These are phyloP conservation scores for Talaromyces piceae DNA, from an alignment of 2,329 filamentous ascomycete genomes.

Conservation along the genomic window DNA sequence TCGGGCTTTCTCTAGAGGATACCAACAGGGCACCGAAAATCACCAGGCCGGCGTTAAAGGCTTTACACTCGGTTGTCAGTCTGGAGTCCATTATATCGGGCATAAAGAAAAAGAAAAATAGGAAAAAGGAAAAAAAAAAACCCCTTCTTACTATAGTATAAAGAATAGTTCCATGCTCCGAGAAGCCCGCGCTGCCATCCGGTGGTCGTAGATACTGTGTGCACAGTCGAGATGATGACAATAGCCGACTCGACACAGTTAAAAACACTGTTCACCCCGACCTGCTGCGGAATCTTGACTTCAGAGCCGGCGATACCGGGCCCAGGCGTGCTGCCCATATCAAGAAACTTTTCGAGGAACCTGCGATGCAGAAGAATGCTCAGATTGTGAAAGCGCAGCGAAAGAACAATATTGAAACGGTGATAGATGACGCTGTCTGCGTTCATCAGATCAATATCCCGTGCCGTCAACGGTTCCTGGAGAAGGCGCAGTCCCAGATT, in stretches of 20 bases:
- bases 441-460: slow-evolving; percentile 8
- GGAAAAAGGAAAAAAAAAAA: no score
- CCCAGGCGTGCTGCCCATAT: slow-evolving; percentile 12
- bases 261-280: slow-evolving; percentile 26
- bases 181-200: slow-evolving; percentile 19
- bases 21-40: slow-evolving; percentile 23
- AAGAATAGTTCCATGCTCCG: slow-evolving; percentile 26
- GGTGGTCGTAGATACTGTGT: slow-evolving; percentile 14
- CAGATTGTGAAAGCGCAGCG: slow-evolving; percentile 36
- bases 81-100: no score
- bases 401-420: slow-evolving; percentile 38
- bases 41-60: slow-evolving; percentile 28
- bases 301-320: slow-evolving; percentile 10
- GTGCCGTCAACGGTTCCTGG: slow-evolving; percentile 12
- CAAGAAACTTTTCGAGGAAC: slow-evolving; percentile 33
- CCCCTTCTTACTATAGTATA: slow-evolving; percentile 30
- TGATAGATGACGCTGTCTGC: slow-evolving; percentile 14
- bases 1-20: slow-evolving; percentile 10
- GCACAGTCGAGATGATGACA: slow-evolving; percentile 21
- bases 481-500: slow-evolving; percentile 21
- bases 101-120: no score
- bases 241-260: slow-evolving; percentile 27
- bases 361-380: slow-evolving; percentile 37
- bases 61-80: no score
- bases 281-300: slow-evolving; percentile 20